These are phyloP conservation scores for Talaromyces borbonicus DNA, from an alignment of 495 filamentous ascomycete genomes.

Conservation along the genomic window DNA sequence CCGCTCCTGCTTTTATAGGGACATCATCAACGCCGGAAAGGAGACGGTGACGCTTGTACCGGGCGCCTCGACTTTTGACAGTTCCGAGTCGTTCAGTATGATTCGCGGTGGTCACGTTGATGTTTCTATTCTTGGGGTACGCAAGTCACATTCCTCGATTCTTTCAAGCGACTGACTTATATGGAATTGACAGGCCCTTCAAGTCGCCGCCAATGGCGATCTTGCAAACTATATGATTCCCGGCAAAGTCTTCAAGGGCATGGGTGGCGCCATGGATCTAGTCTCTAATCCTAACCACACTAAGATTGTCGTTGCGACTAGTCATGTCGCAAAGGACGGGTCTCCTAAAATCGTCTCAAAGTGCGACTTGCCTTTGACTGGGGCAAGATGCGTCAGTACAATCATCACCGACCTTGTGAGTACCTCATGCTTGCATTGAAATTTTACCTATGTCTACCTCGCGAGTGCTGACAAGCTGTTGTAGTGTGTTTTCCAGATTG, in stretches of 20 bases:
- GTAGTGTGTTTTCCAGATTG: constrained; percentile 77
- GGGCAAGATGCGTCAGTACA: constrained; percentile 70
- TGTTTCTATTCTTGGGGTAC: constrained; percentile 72
- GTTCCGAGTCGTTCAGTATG: constrained; percentile 88
- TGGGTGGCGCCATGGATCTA: constrained; percentile 94
- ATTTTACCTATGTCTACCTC: too few relatives aligned
- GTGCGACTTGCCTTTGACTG: constrained; percentile 80
- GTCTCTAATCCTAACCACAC: constrained; percentile 75
- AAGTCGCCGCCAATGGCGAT: constrained; percentile 74
- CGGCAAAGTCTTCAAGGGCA: constrained; percentile 83
- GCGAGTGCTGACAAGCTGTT: background rate
- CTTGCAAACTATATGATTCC: constrained; percentile 89
- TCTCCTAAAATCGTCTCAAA: constrained; percentile 78
- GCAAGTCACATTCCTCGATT: constrained; percentile 9
- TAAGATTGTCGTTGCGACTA: constrained; percentile 89
- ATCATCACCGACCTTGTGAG: constrained; percentile 87
- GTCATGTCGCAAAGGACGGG: constrained; percentile 85
- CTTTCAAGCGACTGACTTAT: too few relatives aligned
- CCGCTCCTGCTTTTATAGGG: constrained; percentile 21
- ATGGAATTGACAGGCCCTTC: constrained; percentile 50
- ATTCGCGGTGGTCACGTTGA: constrained; percentile 80
- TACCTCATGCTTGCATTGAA: constrained; percentile 13
- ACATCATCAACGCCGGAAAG: constrained; percentile 91
- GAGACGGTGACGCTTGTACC: constrained; percentile 81
- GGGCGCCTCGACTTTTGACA: constrained; percentile 75